Base-by-base conservation (phyloP, 129 eudicot species). In the Artemisia annua region DNA sequence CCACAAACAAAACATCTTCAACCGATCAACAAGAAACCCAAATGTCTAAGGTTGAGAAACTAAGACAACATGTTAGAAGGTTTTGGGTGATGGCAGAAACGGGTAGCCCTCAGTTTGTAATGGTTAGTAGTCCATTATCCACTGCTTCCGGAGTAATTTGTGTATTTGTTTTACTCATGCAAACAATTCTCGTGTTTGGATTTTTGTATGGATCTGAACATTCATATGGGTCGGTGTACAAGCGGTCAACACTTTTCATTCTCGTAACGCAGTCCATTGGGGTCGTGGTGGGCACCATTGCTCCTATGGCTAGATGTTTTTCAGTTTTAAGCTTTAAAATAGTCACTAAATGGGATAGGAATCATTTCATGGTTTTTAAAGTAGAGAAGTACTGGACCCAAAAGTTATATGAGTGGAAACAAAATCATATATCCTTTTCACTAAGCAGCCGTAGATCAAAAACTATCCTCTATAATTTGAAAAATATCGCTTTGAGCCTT, bases 331-430 rank as follows among this genome's bases (percentile, higher is more conserved):
- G 71, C 11, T 51, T 73, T 19, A 17, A 60, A 57, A 9, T 5
- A 1, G 46, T 48, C 11, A 24, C 43, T 48, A 4, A 19, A 53
- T 14, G 64, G 64, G 57, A 11, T n/a, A 51, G 19, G 19, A 57
- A 58, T 7, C 54, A 20, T 13, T 24, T 44, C 3, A 11, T 5
- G 3, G 56, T 50, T 4, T 77, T 28, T 44, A 24, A 61, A 30
- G 39, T 48, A 48, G 81, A 69, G 18, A 62, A 35, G 0, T 77
- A 59, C 32, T 77, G 81, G 76, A 77, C 61, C 14, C 66, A 77
- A 63, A 69, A 5, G 57, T 17, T 76, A 9, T 43, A 28, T 18
- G 62, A 16, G 20, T 56, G 80, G 79, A 75, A 56, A 66, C 44
- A 56, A 11, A 77, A 5, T 9, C 62, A n/a, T 57, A 10, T 75